Percentiles rank a stretch among this genome's conserved stretches.
These are phyloP conservation scores for Citrus medica DNA, from an alignment of 345 rosid genomes.

Conservation along the genomic window DNA sequence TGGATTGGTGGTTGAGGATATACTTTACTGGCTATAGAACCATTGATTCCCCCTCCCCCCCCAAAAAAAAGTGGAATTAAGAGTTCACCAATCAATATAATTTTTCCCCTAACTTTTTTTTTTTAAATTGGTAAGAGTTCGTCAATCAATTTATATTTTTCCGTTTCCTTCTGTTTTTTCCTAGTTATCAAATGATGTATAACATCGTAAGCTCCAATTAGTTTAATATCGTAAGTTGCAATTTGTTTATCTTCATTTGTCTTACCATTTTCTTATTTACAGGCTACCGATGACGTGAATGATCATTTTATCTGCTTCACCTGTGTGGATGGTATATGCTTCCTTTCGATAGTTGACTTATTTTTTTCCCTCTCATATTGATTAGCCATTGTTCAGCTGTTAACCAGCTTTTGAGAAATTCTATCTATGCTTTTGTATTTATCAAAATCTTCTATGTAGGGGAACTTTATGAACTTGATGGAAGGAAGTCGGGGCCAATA, in stretches of 20 bases:
- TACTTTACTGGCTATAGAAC: background rate
- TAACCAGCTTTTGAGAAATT: background rate
- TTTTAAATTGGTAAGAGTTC: background rate
- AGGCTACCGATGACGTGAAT: conserved; percentile 69
- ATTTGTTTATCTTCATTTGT: background rate
- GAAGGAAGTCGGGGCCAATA: conserved; percentile 76
- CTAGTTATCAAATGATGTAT: background rate
- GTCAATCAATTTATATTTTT: background rate
- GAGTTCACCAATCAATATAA: background rate
- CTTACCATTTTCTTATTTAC: conserved; percentile 15
- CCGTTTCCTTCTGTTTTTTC: background rate
- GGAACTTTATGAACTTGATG: conserved; percentile 87
- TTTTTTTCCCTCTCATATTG: background rate
- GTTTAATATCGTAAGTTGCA: background rate
- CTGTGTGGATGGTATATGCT: conserved; percentile 65
- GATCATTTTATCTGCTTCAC: conserved; percentile 86
- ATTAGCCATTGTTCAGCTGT: too few relatives aligned
- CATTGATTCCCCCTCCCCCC: too few relatives aligned
- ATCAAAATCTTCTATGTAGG: conserved; percentile 33
- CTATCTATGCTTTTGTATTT: background rate
- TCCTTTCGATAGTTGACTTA: background rate
- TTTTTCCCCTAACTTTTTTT: background rate
- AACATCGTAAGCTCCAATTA: background rate
- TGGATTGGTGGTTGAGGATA: background rate
- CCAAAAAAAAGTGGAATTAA: background rate